These are phyloP conservation scores for Warburgia ugandensis DNA, from an alignment of 164 flowering plant species.

Conservation along the genomic window DNA sequence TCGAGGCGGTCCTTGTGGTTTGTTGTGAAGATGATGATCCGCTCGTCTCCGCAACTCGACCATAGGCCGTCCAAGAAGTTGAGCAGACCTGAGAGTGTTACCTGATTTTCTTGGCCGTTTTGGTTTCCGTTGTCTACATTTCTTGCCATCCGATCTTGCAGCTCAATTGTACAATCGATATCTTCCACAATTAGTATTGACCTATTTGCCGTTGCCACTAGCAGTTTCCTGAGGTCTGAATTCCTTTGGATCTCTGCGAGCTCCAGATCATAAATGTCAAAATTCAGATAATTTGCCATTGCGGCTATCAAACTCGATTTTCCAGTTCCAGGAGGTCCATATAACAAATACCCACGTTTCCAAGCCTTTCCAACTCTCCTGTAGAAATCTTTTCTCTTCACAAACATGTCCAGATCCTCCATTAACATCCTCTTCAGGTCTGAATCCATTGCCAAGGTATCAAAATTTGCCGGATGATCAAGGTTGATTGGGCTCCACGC, in stretches of 20 bases:
- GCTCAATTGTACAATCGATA: conserved; percentile 26
- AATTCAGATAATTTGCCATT: conserved; percentile 68
- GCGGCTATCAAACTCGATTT: conserved; percentile 74
- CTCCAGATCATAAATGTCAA: too few relatives aligned
- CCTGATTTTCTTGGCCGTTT: conserved; percentile 6
- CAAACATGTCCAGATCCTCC: conserved; percentile 48
- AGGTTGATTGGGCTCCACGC: conserved; percentile 20
- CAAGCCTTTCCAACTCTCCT: conserved; percentile 51
- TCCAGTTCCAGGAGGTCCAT: conserved; percentile 69
- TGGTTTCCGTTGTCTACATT: background rate
- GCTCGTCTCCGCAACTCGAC: conserved; percentile 44
- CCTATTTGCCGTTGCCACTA: conserved; percentile 33
- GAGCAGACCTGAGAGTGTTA: conserved; percentile 38
- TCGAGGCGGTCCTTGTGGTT: conserved; percentile 38
- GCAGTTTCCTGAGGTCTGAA: conserved; percentile 40
- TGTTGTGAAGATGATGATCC: conserved; percentile 45
- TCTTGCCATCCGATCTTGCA: conserved; percentile 17
- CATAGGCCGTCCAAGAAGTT: conserved; percentile 38
- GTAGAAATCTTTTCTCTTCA: conserved; percentile 36
- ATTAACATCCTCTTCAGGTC: conserved; percentile 30
- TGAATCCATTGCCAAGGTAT: conserved; percentile 58
- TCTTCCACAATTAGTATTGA: conserved; percentile 55
- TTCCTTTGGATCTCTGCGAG: conserved; percentile 37
- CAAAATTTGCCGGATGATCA: conserved; percentile 56
- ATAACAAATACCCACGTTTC: too few relatives aligned